These are phyloP conservation scores for Aspergillus sp. DNA, from an alignment of 2,329 filamentous ascomycete genomes.

Conservation along the genomic window DNA sequence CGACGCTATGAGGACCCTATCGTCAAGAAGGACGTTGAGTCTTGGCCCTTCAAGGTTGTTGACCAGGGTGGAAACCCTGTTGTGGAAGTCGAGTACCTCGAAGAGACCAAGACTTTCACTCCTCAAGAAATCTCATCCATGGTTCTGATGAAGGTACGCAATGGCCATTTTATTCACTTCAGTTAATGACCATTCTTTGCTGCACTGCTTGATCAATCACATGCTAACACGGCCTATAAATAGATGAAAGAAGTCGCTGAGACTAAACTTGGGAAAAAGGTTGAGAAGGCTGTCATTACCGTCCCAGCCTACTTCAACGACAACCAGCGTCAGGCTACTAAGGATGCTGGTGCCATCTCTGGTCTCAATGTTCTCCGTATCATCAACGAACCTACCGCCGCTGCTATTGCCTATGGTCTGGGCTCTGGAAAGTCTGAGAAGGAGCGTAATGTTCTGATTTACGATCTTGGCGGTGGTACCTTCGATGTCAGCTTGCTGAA, in stretches of 20 bases:
- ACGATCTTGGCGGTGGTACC: constrained; percentile 98
- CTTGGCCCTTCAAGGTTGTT: constrained; percentile 98
- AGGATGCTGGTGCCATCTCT: constrained; percentile 96
- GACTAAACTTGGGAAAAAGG: constrained; percentile 97
- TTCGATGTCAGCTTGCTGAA: constrained; percentile 99
- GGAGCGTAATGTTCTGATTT: constrained; percentile 99
- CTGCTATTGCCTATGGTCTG: constrained; percentile 97
- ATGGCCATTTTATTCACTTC: neutral
- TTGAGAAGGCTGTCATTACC: constrained; percentile 98
- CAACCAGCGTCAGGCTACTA: constrained; percentile 99
- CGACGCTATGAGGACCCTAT: constrained; percentile 91
- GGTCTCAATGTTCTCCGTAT: constrained; percentile 99
- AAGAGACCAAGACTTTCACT: constrained; percentile 92
- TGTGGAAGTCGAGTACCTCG: constrained; percentile 94
- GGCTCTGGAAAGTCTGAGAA: constrained; percentile 92
- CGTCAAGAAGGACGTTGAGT: constrained; percentile 98
- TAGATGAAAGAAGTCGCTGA: constrained; percentile 99
- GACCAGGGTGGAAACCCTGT: constrained; percentile 85
- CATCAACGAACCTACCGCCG: constrained; percentile 99
- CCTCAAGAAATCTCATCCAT: constrained; percentile 99
- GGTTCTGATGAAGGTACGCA: constrained; percentile 89
- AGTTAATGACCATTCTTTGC: neutral
- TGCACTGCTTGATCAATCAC: neutral
- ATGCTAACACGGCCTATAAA: constrained; percentile 20
- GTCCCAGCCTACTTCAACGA: constrained; percentile 99